Conservation (phyloP, 495 filamentous ascomycete species). For the Clavariopsis aquatica region DNA sequence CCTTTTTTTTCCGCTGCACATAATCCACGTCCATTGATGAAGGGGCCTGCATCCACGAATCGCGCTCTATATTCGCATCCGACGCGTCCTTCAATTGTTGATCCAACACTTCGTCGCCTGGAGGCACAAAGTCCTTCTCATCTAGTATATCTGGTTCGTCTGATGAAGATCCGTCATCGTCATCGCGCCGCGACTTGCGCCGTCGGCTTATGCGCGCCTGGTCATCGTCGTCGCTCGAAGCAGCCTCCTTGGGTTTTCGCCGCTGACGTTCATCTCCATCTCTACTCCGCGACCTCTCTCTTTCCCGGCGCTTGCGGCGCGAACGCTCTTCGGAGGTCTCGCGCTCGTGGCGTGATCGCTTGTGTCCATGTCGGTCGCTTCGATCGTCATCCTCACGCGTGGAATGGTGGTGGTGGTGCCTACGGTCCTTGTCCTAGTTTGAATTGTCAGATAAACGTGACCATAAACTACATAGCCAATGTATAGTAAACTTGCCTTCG, state of each 20-base stretch:
- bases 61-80: constrained; percentile 57
- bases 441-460: not conserved
- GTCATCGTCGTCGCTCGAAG: constrained; percentile 29
- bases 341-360: constrained; percentile 55
- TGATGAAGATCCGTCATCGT: constrained; percentile 31
- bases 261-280: constrained; percentile 38
- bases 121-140: constrained; percentile 38
- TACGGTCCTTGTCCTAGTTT: constrained; percentile 35
- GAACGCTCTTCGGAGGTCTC: constrained; percentile 41
- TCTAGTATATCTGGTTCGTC: constrained; percentile 12
- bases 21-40: constrained; percentile 82
- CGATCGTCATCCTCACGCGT: constrained; percentile 47
- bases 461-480: no score
- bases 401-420: constrained; percentile 52
- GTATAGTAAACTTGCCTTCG: no score
- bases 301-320: constrained; percentile 45
- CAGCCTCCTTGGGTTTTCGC: constrained; percentile 30
- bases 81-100: constrained; percentile 32
- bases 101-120: constrained; percentile 46
- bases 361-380: constrained; percentile 54
- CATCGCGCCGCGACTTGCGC: constrained; percentile 15
- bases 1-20: constrained; percentile 64
- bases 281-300: constrained; percentile 39
- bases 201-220: constrained; percentile 15
- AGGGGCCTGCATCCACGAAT: constrained; percentile 94